Percentiles rank a stretch among this genome's conserved stretches.
Evolutionary conservation across 169 alveolate species (phyloP).

Genomic region (Cryptosporidium muris): DNA sequence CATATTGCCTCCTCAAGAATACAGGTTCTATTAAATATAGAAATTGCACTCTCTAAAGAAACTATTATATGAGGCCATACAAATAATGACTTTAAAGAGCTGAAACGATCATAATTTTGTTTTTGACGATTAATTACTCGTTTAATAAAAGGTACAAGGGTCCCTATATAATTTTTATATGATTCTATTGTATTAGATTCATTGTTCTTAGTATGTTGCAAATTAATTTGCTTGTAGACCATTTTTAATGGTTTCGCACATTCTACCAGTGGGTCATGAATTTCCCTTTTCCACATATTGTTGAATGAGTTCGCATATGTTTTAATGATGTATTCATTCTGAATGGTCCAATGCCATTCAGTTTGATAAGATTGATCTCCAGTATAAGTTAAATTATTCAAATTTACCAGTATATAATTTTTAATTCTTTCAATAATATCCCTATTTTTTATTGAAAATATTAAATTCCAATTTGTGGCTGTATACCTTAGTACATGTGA

Average conservation of each 20-base stretch:
- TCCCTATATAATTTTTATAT: conserved; percentile 4
- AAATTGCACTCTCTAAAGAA: conserved; percentile 29
- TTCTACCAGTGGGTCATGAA: conserved; percentile 30
- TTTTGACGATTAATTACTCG: background rate
- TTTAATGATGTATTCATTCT: conserved; percentile 8
- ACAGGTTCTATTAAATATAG: conserved; percentile 46
- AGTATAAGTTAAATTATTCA: conserved; percentile 10
- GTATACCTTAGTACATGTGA: conserved; percentile 48
- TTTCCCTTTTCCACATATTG: background rate
- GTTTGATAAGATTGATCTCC: background rate
- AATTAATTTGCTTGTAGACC: conserved; percentile 3
- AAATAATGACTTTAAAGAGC: conserved; percentile 29
- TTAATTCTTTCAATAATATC: conserved; percentile 19
- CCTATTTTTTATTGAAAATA: conserved; percentile 4
- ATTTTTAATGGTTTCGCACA: conserved; percentile 40
- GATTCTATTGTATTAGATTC: background rate
- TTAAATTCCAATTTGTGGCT: conserved; percentile 55
- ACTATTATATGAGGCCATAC: conserved; percentile 66
- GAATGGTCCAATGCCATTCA: conserved; percentile 52
- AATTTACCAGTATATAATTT: conserved; percentile 7
- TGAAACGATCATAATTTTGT: conserved; percentile 3
- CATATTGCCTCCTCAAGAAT: too few relatives aligned
- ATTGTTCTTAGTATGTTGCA: background rate
- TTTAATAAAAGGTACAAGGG: background rate
- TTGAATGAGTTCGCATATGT: conserved; percentile 1